Evolutionary conservation across 768 basidiomycete species (phyloP).

Genomic region (Lentinula sp.): DNA sequence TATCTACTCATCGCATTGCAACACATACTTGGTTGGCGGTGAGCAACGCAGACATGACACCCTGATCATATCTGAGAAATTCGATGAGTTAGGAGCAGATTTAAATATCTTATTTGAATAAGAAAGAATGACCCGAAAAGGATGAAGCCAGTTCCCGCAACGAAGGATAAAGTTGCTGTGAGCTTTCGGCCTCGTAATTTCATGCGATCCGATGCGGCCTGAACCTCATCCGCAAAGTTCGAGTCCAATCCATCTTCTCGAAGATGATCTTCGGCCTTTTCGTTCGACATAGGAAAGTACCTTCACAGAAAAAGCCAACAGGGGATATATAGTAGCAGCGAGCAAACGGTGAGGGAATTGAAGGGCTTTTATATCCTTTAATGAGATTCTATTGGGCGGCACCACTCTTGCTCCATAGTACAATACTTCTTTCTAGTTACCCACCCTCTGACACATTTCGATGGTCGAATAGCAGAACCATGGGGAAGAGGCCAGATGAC

Average conservation of each 20-base stretch:
- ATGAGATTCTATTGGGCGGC: background rate
- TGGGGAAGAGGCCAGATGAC: background rate
- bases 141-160: conserved; percentile 55
- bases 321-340: background rate
- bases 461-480: background rate
- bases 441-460: background rate
- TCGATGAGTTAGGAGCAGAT: background rate
- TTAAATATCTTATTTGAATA: background rate
- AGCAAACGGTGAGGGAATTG: background rate
- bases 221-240: background rate
- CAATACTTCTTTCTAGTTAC: background rate
- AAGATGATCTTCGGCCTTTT: background rate
- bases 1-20: background rate
- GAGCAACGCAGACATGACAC: conserved; percentile 63
- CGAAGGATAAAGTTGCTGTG: conserved; percentile 46
- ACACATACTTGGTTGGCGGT: conserved; percentile 41
- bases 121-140: conserved; percentile 44
- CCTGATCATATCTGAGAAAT: conserved; percentile 53
- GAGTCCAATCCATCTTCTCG: background rate
- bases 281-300: background rate
- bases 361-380: background rate
- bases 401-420: background rate
- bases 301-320: background rate
- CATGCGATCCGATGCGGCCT: conserved; percentile 2
- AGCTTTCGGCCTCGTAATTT: conserved; percentile 35